These are phyloP conservation scores for Inga oerstediana DNA, from an alignment of 306 rosid species.

Conservation along the genomic window DNA sequence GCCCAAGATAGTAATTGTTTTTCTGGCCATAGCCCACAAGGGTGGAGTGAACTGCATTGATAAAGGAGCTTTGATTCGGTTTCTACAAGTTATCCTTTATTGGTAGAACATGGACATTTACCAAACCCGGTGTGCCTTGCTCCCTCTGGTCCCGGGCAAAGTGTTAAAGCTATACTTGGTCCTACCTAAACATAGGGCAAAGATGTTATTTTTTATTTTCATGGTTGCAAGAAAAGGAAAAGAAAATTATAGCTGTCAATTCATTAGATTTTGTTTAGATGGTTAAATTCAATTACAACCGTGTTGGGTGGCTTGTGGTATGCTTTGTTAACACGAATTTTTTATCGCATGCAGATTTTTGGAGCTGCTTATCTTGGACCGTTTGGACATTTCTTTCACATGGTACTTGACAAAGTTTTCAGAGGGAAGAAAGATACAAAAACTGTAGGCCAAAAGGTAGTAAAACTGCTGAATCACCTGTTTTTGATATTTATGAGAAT, in stretches of 20 bases:
- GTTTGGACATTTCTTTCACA: conserved; percentile 79
- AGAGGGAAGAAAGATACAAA: conserved; percentile 87
- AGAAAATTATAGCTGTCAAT: conserved; percentile 3
- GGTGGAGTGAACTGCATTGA: not conserved
- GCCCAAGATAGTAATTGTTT: not conserved
- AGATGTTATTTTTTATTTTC: not conserved
- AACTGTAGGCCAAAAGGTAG: conserved; percentile 94
- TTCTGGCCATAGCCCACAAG: not conserved
- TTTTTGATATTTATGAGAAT: conserved; percentile 15
- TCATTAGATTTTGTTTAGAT: not conserved
- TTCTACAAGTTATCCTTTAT: not conserved
- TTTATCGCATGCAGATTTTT: conserved; percentile 61
- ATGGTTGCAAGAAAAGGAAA: not conserved
- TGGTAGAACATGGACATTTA: not conserved
- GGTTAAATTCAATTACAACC: not conserved
- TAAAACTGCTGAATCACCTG: conserved; percentile 34
- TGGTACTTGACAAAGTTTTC: conserved; percentile 76
- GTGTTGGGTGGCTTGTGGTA: conserved; percentile 10
- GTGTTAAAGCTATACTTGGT: too few species aligned
- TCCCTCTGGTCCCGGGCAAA: too few species aligned
- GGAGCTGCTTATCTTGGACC: conserved; percentile 98
- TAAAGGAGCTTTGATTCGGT: not conserved
- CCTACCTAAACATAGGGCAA: not conserved
- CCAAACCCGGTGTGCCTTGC: not conserved
- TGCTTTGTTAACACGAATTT: not conserved